Base-by-base conservation (phyloP, 352 stramenopile genomes). In the Phytophthora citrophthora region DNA sequence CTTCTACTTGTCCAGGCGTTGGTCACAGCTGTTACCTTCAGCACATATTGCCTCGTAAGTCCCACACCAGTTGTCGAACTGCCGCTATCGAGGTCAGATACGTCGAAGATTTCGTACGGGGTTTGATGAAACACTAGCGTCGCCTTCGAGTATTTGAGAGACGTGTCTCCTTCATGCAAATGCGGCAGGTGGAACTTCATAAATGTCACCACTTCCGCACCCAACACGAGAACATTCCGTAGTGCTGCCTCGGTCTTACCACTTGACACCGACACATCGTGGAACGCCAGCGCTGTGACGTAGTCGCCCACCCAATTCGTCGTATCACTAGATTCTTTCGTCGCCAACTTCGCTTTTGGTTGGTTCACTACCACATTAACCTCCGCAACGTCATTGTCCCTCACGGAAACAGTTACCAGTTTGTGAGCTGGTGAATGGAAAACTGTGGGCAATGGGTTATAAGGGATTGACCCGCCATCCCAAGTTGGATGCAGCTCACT, bases 181-280 rank as follows among this genome's bases (percentile, higher is more conserved):
- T 65, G 69, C 2, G 85, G 81, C 2, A 94, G 10, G 27, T 92
- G 81, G 27, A 92, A 91, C 45, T 91, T 91, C 55, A 92, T 68
- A n/a, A 76, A 82, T 10, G 79, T 83, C 18, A 76, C 76, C 0
- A 72, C 53, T 29, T 75, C 75, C 0, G 68, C 61, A 4, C 71
- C 76, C 15, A 90, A 77, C 7, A 90, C 57, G 4, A 94, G 62
- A 3, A 89, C 72, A 36, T 73, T 86, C 7, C 51, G 51, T 1
- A 90, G 66, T 32, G 44, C 52, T 29, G 16, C 61, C 0, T 50
- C 31, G 4, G 50, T 57, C 18, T 61, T 9, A n/a, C 43, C 50
- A 32, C 39, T 54, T 13, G 58, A 57, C 4, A 86, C 29, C 0
- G 83, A 89, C 13, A 90, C 32, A 34, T 91, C 83, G 56, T 81